Conservation (phyloP, 2,329 filamentous ascomycete species). For the Samsoniella hepiali region DNA sequence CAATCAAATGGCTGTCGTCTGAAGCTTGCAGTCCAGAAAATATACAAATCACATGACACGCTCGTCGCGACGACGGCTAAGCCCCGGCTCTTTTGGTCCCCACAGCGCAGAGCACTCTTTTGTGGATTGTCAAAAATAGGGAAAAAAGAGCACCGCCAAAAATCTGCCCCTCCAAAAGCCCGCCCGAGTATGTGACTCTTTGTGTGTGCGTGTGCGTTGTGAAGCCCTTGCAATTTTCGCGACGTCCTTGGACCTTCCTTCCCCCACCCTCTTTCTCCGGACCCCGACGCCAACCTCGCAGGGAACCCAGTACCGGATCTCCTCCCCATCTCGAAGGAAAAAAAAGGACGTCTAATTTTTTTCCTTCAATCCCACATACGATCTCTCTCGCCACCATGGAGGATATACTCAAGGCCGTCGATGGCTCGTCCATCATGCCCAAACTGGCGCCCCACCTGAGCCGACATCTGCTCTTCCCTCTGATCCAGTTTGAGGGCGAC, state of each 20-base stretch:
- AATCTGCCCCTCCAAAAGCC: slow-evolving; percentile 40
- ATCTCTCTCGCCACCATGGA: slow-evolving; percentile 32
- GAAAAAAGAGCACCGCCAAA: slow-evolving; percentile 28
- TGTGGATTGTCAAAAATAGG: slow-evolving; percentile 37
- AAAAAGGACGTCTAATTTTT: slow-evolving; percentile 5
- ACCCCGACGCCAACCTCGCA: slow-evolving; percentile 12
- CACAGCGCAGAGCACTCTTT: slow-evolving; percentile 33
- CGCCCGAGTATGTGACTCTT: not conserved
- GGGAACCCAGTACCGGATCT: not conserved
- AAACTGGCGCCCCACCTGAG: slow-evolving; percentile 90
- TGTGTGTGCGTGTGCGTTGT: slow-evolving; percentile 12
- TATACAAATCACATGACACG: slow-evolving; percentile 37
- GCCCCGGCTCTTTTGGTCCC: slow-evolving; percentile 26
- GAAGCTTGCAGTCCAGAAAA: slow-evolving; percentile 25
- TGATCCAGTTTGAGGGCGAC: slow-evolving; percentile 86
- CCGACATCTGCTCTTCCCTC: slow-evolving; percentile 92
- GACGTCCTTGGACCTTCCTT: slow-evolving; percentile 5
- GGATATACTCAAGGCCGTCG: slow-evolving; percentile 50
- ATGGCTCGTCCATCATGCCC: slow-evolving; percentile 77
- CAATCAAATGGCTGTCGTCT: not conserved
- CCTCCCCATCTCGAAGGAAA: slow-evolving; percentile 1
- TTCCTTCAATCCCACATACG: slow-evolving; percentile 21
- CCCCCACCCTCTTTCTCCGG: not conserved
- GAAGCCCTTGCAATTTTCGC: slow-evolving; percentile 26
- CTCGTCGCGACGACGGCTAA: slow-evolving; percentile 29